Percentiles rank a stretch among this genome's conserved stretches.
These are phyloP conservation scores for Thermothelomyces thermophilus DNA, from an alignment of 2,329 filamentous ascomycete genomes.

Conservation along the genomic window DNA sequence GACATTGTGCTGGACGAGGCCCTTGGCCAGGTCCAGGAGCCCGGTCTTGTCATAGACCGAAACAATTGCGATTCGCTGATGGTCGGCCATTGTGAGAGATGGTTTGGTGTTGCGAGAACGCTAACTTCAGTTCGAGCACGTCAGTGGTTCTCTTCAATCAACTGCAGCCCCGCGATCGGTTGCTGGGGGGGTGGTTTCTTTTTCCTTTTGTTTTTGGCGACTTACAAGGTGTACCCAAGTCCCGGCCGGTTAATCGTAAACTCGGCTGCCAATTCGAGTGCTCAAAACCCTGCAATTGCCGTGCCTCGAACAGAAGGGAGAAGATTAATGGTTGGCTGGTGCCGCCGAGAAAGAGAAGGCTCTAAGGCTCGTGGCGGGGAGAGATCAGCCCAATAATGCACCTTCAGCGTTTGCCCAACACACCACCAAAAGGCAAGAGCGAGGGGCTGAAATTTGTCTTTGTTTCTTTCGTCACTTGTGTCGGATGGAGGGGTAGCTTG, in stretches of 20 bases:
- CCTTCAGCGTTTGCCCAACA: background rate
- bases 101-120: slow-evolving; percentile 12
- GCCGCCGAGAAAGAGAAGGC: background rate
- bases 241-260: background rate
- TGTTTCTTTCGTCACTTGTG: slow-evolving; percentile 4
- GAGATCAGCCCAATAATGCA: background rate
- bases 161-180: background rate
- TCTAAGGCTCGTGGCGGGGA: background rate
- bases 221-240: slow-evolving; percentile 4
- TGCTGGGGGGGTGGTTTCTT: too few species aligned
- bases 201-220: too few species aligned
- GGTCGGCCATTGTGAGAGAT: slow-evolving; percentile 29
- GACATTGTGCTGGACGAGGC: slow-evolving; percentile 80
- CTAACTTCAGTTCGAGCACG: background rate
- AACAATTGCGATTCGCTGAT: slow-evolving; percentile 72
- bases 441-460: slow-evolving; percentile 14
- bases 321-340: background rate
- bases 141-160: slow-evolving; percentile 6
- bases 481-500: slow-evolving; percentile 8
- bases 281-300: background rate
- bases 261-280: background rate
- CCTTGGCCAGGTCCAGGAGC: slow-evolving; percentile 84
- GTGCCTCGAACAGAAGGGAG: background rate
- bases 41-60: slow-evolving; percentile 99
- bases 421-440: slow-evolving; percentile 6